Evolutionary conservation across 805 yeast genomes (phyloP), one percentile per base, ranked within the genome.

Genomic region (Teunomyces atbi): DNA sequence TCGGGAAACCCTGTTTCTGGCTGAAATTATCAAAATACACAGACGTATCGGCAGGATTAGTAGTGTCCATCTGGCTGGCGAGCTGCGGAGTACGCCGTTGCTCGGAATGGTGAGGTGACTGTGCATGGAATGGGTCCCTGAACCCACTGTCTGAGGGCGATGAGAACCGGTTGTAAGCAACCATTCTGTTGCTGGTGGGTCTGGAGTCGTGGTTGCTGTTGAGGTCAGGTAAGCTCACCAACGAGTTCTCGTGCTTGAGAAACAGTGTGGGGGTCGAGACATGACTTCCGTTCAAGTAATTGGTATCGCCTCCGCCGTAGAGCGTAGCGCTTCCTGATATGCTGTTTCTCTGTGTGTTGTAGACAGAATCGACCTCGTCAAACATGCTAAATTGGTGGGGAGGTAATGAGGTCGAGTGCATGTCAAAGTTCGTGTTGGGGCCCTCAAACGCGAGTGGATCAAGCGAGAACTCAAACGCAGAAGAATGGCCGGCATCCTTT

Each of bases 361-460:
- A 21, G 11, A 21, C 27, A 13, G 42, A 16, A 11, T 39, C 42
- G 6, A 15, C 23, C 7, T 39, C 33, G n/a, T 39, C 42, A 39
- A 39, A 39, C n/a, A 39, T 1, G 10, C 33, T 23, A 15, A 21
- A 26, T 12, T 26, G 33, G 20, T 30, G 11, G 6, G 29, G 36
- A 13, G 13, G 19, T 2, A 19, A 8, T 10, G 35, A 12, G 21
- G n/a, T n/a, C 11, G 45, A 23, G 15, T 36, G 44, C 16, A 45
- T 37, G 28, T 43, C 32, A 23, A 38, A 50, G 40, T 50, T 50
- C 32, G 51, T 55, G 47, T 52, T 64, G 52, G 74, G 69, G 5
- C 77, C 79, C 44, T 77, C 82, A 47, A 73, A 69, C 0, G 79
- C 79, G 47, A 76, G 57, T 3, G 80, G 78, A 48, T 75, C 78